These are phyloP conservation scores for Volvox carteri DNA, from an alignment of 163 green algal genomes.

Conservation along the genomic window DNA sequence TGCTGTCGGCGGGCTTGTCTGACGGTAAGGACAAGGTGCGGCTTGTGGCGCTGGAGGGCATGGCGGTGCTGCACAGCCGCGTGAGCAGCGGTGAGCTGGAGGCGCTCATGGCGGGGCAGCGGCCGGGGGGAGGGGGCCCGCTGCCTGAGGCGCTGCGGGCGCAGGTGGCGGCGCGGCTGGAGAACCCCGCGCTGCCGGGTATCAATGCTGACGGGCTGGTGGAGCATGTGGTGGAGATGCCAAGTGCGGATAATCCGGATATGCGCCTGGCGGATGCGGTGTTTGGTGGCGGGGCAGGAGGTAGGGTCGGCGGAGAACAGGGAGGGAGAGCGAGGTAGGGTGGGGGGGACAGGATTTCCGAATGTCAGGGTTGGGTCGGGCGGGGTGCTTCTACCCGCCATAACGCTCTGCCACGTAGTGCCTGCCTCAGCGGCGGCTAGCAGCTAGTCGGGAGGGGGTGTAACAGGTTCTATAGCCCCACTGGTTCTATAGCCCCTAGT, in stretches of 20 bases:
- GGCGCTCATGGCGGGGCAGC: conserved; percentile 47
- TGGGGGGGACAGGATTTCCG: too few relatives aligned
- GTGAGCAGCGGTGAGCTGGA: conserved; percentile 57
- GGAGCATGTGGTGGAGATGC: conserved; percentile 56
- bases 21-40: conserved; percentile 67
- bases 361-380: too few relatives aligned
- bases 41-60: conserved; percentile 68
- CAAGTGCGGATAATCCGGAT: background rate
- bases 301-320: too few relatives aligned
- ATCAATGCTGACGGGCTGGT: conserved; percentile 68
- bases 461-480: too few relatives aligned
- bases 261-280: conserved; percentile 21
- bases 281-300: background rate
- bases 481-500: too few relatives aligned
- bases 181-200: conserved; percentile 56
- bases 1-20: conserved; percentile 47
- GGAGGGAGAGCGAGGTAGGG: too few relatives aligned
- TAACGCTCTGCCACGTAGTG: too few relatives aligned
- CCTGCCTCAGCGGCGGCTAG: too few relatives aligned
- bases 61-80: conserved; percentile 64
- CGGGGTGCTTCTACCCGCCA: too few relatives aligned
- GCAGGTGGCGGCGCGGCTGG: conserved; percentile 51
- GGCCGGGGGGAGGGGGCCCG: background rate
- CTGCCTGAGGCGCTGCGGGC: conserved; percentile 3
- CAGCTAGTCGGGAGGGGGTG: too few relatives aligned